phyloP scores from a whole-genome alignment of 73 alveolate genomes.

The Paramecium biaurelia region DNA sequence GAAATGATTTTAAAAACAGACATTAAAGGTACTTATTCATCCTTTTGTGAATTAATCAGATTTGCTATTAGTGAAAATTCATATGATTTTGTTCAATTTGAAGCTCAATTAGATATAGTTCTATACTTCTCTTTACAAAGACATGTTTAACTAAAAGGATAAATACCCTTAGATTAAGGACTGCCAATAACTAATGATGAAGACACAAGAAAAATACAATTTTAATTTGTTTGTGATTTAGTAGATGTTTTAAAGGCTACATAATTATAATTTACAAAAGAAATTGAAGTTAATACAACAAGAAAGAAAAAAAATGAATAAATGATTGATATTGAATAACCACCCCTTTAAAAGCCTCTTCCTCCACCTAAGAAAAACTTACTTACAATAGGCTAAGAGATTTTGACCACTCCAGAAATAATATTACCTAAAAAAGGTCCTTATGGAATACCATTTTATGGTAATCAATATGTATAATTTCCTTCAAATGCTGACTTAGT shows the following conservation, averaged over 20 bases:
- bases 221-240: conserved; percentile 13
- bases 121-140: not conserved
- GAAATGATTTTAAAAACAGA: conserved; percentile 24
- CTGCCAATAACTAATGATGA: conserved; percentile 22
- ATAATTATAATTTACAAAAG: not conserved
- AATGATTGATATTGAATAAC: not conserved
- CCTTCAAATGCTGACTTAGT: not conserved
- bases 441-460: not conserved
- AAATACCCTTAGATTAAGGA: not conserved
- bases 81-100: conserved; percentile 10
- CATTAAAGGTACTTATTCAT: not conserved
- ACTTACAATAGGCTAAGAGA: not conserved
- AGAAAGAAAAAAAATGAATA: conserved; percentile 12
- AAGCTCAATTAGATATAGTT: not conserved
- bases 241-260: not conserved
- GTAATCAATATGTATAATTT: not conserved
- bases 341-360: conserved; percentile 5
- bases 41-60: conserved; percentile 40
- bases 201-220: not conserved
- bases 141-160: not conserved
- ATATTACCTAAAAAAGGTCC: not conserved
- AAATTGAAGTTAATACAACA: not conserved
- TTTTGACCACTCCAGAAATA: not conserved
- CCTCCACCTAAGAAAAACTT: conserved; percentile 7
- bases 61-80: not conserved